Conservation (phyloP, 495 filamentous ascomycete genomes). For the Neurospora sp. region DNA sequence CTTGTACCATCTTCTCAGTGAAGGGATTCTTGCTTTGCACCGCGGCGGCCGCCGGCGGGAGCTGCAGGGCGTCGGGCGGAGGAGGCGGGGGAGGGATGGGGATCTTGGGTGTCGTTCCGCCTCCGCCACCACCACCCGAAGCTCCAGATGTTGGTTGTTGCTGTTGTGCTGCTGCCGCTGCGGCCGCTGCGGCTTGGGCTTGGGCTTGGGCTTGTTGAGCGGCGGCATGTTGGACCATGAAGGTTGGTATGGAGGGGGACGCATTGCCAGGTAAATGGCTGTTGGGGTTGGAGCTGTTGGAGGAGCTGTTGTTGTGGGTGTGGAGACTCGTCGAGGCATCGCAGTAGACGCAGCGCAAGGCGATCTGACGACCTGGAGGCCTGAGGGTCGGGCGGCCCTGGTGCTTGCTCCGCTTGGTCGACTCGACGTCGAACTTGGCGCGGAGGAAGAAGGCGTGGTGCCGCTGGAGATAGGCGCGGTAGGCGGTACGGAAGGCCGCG, state of each 20-base stretch:
- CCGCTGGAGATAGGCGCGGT: slow-evolving; percentile 69
- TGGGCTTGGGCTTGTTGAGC: not conserved
- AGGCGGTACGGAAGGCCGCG: slow-evolving; percentile 69
- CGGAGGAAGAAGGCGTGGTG: slow-evolving; percentile 42
- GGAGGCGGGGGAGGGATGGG: slow-evolving; percentile 1
- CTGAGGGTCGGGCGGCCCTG: slow-evolving; percentile 54
- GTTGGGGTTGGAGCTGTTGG: not conserved
- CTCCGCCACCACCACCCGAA: not conserved
- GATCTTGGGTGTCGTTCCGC: slow-evolving; percentile 6
- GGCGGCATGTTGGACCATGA: slow-evolving; percentile 5
- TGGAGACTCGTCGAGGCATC: slow-evolving; percentile 41
- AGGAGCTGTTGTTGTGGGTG: slow-evolving; percentile 19
- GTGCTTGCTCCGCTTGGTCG: slow-evolving; percentile 47
- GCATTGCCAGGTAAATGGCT: not conserved
- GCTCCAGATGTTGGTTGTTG: not conserved
- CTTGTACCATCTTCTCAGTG: slow-evolving; percentile 34
- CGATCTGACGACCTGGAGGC: slow-evolving; percentile 63
- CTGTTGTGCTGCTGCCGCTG: not conserved
- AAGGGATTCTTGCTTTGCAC: slow-evolving; percentile 26
- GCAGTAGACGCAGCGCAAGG: slow-evolving; percentile 77
- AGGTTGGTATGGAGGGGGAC: slow-evolving; percentile 1
- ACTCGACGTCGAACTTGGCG: slow-evolving; percentile 54
- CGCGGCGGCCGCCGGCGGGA: slow-evolving; percentile 1
- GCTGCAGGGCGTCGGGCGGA: slow-evolving; percentile 3
- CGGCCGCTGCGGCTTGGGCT: not conserved